A percentile compares a stretch with the other conserved stretches of the same genome.
Evolutionary conservation across 2,329 filamentous ascomycete species (phyloP).

Genomic region (Pleoardoris graminearum): DNA sequence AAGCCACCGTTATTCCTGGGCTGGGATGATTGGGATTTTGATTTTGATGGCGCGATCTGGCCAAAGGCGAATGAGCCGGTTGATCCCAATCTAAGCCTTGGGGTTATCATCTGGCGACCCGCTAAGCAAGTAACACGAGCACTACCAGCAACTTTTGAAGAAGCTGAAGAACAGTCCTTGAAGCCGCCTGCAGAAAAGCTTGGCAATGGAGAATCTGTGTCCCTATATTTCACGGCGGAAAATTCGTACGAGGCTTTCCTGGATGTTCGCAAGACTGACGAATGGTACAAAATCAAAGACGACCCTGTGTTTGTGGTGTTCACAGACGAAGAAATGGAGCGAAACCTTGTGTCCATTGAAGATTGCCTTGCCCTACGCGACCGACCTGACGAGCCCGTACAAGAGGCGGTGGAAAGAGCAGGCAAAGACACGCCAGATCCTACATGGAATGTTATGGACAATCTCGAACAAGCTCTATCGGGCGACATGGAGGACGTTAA

Average conservation of each 20-base stretch:
- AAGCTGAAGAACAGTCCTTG: conserved; percentile 50
- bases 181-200: conserved; percentile 43
- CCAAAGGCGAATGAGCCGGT: conserved; percentile 51
- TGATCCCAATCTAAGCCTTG: conserved; percentile 50
- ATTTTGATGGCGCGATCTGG: conserved; percentile 51
- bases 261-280: conserved; percentile 54
- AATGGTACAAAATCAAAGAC: conserved; percentile 54
- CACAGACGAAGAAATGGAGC: conserved; percentile 42
- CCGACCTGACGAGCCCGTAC: conserved; percentile 36
- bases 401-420: conserved; percentile 28
- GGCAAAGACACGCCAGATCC: conserved; percentile 42
- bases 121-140: conserved; percentile 49
- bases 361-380: conserved; percentile 49
- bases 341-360: conserved; percentile 46
- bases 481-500: conserved; percentile 19
- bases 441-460: conserved; percentile 45
- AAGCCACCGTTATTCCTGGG: conserved; percentile 40
- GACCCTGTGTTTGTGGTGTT: conserved; percentile 57
- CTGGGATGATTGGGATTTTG: conserved; percentile 49
- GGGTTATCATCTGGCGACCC: conserved; percentile 52
- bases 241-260: conserved; percentile 50
- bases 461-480: conserved; percentile 46
- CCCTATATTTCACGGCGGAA: conserved; percentile 53
- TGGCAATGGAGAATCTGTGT: conserved; percentile 52
- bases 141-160: conserved; percentile 48